Evolutionary conservation across 805 yeast species (phyloP).

Genomic region (Teunomyces cretensis): DNA sequence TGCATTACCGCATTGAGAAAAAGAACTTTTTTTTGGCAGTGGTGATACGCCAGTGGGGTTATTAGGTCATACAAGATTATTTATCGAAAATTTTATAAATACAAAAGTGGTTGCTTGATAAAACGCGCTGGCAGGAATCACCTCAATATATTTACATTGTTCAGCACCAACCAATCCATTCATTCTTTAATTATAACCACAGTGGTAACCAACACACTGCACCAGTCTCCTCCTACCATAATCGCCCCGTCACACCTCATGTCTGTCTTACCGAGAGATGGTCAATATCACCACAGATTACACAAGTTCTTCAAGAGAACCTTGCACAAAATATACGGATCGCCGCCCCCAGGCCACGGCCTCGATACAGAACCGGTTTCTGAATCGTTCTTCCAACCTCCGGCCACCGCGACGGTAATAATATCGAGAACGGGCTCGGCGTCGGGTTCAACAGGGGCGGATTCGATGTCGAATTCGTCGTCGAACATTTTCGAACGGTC

Average conservation of each 20-base stretch:
- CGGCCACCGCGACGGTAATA: not conserved
- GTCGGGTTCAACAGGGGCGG: not conserved
- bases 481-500: conserved; percentile 13
- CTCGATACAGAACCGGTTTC: not conserved
- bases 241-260: not conserved
- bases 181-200: not conserved
- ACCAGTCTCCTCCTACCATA: too few species aligned
- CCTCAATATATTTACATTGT: too few species aligned
- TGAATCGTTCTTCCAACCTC: not conserved
- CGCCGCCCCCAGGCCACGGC: not conserved
- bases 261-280: conserved; percentile 1
- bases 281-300: conserved; percentile 1
- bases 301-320: conserved; percentile 11
- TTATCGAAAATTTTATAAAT: conserved; percentile 2
- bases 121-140: not conserved
- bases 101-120: not conserved
- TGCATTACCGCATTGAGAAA: conserved; percentile 3
- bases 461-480: not conserved
- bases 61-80: conserved; percentile 1
- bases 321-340: conserved; percentile 6
- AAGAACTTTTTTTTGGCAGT: not conserved
- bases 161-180: not conserved
- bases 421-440: not conserved
- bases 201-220: too few species aligned
- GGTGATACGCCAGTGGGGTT: conserved; percentile 4